Percentiles rank a stretch among this genome's conserved stretches.
These are phyloP conservation scores for Trichosanthes truncata DNA, from an alignment of 306 rosid species.

Conservation along the genomic window DNA sequence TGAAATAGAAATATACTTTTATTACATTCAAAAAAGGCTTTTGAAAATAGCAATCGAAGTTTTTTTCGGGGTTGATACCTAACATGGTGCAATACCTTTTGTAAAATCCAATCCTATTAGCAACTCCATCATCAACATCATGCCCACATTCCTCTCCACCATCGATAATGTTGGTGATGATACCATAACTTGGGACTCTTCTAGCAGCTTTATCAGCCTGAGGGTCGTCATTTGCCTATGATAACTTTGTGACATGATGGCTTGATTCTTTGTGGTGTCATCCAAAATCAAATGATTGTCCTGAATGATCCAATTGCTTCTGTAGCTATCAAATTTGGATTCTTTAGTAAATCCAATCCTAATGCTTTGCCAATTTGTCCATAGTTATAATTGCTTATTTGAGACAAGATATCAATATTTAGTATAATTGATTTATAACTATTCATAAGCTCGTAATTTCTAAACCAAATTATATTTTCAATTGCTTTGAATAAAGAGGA, in stretches of 20 bases:
- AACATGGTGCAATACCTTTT: slow-evolving; percentile 30
- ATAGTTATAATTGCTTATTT: slow-evolving; percentile 50
- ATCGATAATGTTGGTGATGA: slow-evolving; percentile 20
- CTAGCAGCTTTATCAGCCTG: slow-evolving; percentile 25
- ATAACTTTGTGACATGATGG: slow-evolving; percentile 64
- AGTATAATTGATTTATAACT: too few relatives aligned
- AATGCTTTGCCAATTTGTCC: slow-evolving; percentile 35
- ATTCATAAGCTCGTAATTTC: too few relatives aligned
- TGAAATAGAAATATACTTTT: neutral
- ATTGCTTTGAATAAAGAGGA: neutral
- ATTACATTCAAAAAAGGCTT: neutral
- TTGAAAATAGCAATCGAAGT: slow-evolving; percentile 26
- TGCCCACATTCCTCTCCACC: slow-evolving; percentile 29
- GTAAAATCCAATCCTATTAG: slow-evolving; percentile 23
- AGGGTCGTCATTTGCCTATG: slow-evolving; percentile 32
- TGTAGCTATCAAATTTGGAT: slow-evolving; percentile 45
- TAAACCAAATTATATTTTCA: too few relatives aligned
- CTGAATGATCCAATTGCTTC: slow-evolving; percentile 39
- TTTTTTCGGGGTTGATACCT: slow-evolving; percentile 12
- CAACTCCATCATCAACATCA: slow-evolving; percentile 12
- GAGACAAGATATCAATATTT: neutral
- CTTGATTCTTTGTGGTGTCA: slow-evolving; percentile 46
- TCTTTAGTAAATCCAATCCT: slow-evolving; percentile 24
- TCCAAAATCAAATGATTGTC: slow-evolving; percentile 69
- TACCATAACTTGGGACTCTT: slow-evolving; percentile 11